These are phyloP conservation scores for Phytopythium aichiense DNA, from an alignment of 352 stramenopile species.

Conservation along the genomic window DNA sequence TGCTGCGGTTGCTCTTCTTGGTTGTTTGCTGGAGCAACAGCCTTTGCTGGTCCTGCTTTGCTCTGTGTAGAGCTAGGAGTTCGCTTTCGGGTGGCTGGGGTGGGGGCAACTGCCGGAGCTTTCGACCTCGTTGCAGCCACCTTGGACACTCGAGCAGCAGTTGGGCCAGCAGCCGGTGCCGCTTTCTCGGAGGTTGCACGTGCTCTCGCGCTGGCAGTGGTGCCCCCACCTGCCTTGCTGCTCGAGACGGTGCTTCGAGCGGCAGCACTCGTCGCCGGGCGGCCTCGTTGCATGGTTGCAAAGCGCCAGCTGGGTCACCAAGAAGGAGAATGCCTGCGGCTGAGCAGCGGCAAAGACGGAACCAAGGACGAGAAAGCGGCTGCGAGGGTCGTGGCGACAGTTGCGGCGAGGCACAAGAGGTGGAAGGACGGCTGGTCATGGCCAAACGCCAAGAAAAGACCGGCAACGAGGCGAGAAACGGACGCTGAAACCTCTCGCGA, in stretches of 20 bases:
- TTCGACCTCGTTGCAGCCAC: neutral
- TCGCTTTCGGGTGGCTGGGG: neutral
- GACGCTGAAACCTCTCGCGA: conserved; percentile 5
- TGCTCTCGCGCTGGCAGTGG: neutral
- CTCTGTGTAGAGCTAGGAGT: neutral
- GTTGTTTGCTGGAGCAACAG: neutral
- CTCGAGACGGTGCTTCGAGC: neutral
- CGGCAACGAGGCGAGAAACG: conserved; percentile 2
- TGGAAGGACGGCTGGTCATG: neutral
- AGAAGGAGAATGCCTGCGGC: neutral
- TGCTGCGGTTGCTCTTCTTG: conserved; percentile 10
- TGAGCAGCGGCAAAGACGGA: neutral
- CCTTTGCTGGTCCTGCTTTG: neutral
- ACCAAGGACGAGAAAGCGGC: neutral
- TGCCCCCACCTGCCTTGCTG: neutral
- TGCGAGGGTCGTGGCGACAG: neutral
- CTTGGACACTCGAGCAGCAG: neutral
- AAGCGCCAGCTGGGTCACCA: neutral
- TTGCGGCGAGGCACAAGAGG: neutral
- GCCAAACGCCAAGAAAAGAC: conserved; percentile 2
- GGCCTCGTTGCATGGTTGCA: conserved; percentile 1
- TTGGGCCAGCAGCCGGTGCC: neutral
- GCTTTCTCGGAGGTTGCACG: neutral
- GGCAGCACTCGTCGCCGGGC: neutral
- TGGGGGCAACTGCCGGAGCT: too few species aligned